Percentiles rank a stretch among this genome's conserved stretches.
These are phyloP conservation scores for Lachancea mirantina DNA, from an alignment of 805 yeast species.

Conservation along the genomic window DNA sequence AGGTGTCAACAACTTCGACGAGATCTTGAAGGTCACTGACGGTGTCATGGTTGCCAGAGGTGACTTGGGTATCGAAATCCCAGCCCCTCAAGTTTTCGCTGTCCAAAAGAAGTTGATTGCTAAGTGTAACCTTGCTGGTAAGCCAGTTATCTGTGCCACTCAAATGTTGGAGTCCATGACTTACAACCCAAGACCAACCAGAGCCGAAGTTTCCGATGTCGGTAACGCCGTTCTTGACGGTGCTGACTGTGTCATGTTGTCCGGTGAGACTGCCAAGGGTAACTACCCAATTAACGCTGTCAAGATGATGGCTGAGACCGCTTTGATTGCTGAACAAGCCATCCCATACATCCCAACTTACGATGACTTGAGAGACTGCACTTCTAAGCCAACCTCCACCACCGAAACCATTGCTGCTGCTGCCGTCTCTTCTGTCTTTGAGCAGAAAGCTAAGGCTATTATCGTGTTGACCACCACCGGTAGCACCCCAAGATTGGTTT, in stretches of 20 bases:
- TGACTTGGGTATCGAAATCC: slow-evolving; percentile 98
- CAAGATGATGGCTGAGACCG: slow-evolving; percentile 97
- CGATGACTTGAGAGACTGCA: slow-evolving; percentile 81
- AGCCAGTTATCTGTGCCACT: slow-evolving; percentile 99
- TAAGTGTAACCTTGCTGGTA: slow-evolving; percentile 98
- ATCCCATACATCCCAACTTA: slow-evolving; percentile 78
- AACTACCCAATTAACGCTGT: slow-evolving; percentile 97
- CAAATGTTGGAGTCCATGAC: slow-evolving; percentile 99
- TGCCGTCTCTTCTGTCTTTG: slow-evolving; percentile 93
- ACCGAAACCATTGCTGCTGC: slow-evolving; percentile 96
- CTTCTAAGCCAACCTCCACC: slow-evolving; percentile 84
- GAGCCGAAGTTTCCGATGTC: slow-evolving; percentile 99
- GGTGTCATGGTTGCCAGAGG: slow-evolving; percentile 99
- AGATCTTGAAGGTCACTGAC: slow-evolving; percentile 86
- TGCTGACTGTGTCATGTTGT: slow-evolving; percentile 99
- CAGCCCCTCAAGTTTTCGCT: slow-evolving; percentile 97
- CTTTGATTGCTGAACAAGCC: slow-evolving; percentile 93
- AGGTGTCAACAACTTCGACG: slow-evolving; percentile 99
- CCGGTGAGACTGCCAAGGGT: slow-evolving; percentile 99
- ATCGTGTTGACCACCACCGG: slow-evolving; percentile 94
- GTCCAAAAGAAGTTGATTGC: slow-evolving; percentile 99
- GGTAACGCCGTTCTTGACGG: slow-evolving; percentile 99
- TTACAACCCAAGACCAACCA: slow-evolving; percentile 98
- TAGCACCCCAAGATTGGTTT: slow-evolving; percentile 87
- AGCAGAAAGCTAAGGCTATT: slow-evolving; percentile 94